A percentile compares a stretch with the other conserved stretches of the same genome.
Evolutionary conservation across 2,329 filamentous ascomycete genomes (phyloP).

Genomic region (Cytospora piceicola): DNA sequence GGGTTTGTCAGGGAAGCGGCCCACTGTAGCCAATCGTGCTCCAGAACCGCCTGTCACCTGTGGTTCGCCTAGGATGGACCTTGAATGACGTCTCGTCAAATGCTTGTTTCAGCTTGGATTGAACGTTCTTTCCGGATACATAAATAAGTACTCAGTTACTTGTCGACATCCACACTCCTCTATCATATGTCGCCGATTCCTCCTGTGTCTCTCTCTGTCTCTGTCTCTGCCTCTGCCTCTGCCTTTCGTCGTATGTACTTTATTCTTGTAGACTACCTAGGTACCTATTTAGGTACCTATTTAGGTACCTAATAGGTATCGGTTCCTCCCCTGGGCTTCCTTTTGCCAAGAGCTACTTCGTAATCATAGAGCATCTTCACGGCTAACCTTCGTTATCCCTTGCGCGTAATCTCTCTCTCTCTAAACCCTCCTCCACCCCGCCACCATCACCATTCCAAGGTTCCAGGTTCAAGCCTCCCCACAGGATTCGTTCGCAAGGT

Average conservation of each 20-base stretch:
- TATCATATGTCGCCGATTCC: neutral
- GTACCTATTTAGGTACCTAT: neutral
- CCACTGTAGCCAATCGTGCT: constrained; percentile 22
- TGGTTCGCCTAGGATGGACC: neutral
- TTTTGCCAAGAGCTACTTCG: constrained; percentile 6
- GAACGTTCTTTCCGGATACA: too few relatives aligned
- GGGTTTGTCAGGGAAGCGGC: constrained; percentile 9
- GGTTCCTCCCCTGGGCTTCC: constrained; percentile 3
- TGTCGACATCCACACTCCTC: neutral
- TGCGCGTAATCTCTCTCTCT: constrained; percentile 38
- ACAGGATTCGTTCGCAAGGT: neutral
- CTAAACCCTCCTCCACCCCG: neutral
- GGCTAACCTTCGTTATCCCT: constrained; percentile 15
- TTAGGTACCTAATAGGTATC: constrained; percentile 27
- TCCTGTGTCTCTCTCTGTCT: too few relatives aligned
- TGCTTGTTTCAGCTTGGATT: too few relatives aligned
- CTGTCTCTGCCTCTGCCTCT: too few relatives aligned
- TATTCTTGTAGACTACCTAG: neutral
- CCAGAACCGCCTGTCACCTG: neutral
- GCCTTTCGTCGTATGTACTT: constrained; percentile 7
- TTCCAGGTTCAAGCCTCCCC: neutral
- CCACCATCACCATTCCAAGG: neutral
- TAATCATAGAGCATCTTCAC: constrained; percentile 1
- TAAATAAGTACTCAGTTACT: too few relatives aligned
- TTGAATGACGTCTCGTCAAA: neutral